Base-by-base conservation (phyloP, 441 rosid genomes). In the Gossypium schwendimanii region DNA sequence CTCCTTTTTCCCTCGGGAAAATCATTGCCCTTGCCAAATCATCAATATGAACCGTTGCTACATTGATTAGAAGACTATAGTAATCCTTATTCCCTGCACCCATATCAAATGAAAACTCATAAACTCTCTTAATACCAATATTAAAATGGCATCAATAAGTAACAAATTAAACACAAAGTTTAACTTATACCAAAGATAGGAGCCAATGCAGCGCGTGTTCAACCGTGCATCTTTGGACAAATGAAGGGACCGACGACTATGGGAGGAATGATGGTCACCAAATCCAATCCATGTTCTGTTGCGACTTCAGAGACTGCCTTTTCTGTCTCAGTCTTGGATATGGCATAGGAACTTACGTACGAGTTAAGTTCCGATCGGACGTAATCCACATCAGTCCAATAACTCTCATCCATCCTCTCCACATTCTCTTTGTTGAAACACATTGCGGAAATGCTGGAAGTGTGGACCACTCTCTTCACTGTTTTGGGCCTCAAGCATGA, bases 11-110 rank as follows among this genome's bases (percentile, higher is more conserved):
- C 69, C 11, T 64, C 53, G 21, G 69, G 69, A 44, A 81, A 4
- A 85, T 71, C 67, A 72, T 63, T 11, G 86, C 84, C 0, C 79
- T 79, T n/a, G 86, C 81, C 52, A 78, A 77, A 24, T 83, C 88
- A 68, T 86, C 80, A n/a, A 82, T 69, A 21, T 78, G 87, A 73
- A 82, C 86, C 83, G 71, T 79, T n/a, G 73, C 81, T 6, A 76
- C 69, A 17, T 74, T 75, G 24, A 74, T 54, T 4, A 86, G 78
- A 74, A 72, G 63, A 3, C 21, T 10, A 24, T 70, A 60, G 17
- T 63, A 26, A 63, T 41, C 69, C 53, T 20, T 41, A 5, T 63
- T 63, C 1, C 71, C 77, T 74, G 45, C 28, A 63, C 52, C 21
- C 77, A 14, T 21, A 21, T 9, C 50, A 63, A 57, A 10, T 2